Conservation (phyloP, 768 basidiomycete species). For the Podaxis sp. region DNA sequence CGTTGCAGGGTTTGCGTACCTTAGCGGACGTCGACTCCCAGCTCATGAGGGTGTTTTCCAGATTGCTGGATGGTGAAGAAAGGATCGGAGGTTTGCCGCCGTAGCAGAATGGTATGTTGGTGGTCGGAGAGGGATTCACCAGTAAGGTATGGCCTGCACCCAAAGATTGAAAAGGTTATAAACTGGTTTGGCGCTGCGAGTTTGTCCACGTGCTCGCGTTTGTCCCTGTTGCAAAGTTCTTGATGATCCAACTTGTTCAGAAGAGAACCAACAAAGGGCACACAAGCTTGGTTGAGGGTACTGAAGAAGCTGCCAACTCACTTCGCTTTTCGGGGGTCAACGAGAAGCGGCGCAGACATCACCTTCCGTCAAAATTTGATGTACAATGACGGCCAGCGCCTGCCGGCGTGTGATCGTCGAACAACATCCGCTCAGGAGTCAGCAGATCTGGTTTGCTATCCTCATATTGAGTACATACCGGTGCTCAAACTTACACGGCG, state of each 20-base stretch:
- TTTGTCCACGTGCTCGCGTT: slow-evolving; percentile 10
- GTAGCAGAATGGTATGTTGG: neutral
- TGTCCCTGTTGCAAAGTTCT: neutral
- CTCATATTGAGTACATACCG: neutral
- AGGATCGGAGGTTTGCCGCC: neutral
- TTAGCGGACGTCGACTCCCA: slow-evolving; percentile 38
- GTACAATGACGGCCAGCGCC: neutral
- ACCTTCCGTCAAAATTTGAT: neutral
- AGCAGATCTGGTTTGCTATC: too few relatives aligned
- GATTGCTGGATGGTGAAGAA: neutral
- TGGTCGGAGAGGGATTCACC: neutral
- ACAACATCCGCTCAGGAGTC: neutral
- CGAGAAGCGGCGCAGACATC: neutral
- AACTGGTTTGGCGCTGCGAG: slow-evolving; percentile 3
- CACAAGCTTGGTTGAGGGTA: too few relatives aligned
- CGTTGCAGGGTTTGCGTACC: slow-evolving; percentile 24
- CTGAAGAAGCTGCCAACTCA: too few relatives aligned
- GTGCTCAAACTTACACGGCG: neutral
- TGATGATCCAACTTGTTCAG: neutral
- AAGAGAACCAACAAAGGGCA: neutral
- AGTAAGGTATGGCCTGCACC: neutral
- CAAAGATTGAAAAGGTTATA: neutral
- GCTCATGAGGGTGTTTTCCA: slow-evolving; percentile 14
- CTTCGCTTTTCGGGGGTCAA: too few relatives aligned
- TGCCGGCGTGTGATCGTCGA: neutral